Evolutionary conservation across 306 rosid species (phyloP).

Genomic region (Medicago truncatula): DNA sequence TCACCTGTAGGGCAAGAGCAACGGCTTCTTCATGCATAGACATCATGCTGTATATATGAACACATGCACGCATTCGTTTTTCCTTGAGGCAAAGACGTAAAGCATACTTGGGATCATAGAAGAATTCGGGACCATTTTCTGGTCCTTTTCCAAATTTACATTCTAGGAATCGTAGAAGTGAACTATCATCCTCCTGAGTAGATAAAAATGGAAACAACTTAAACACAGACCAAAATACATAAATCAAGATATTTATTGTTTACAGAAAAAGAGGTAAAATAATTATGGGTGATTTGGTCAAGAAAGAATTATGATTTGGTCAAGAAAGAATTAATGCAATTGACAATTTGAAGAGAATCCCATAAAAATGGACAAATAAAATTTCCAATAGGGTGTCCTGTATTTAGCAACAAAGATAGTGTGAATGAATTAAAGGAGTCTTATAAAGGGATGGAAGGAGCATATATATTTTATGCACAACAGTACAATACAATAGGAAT

Average conservation of each 20-base stretch:
- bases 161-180: conserved; percentile 88
- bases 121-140: conserved; percentile 91
- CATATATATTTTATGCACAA: neutral
- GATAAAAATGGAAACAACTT: conserved; percentile 43
- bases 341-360: neutral
- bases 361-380: neutral
- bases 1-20: conserved; percentile 97
- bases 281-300: neutral
- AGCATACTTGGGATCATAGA: conserved; percentile 98
- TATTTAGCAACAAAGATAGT: neutral
- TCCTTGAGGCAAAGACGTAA: conserved; percentile 97
- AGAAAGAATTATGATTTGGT: neutral
- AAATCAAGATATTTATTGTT: neutral
- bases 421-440: neutral
- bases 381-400: neutral
- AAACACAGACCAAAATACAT: neutral
- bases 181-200: conserved; percentile 90
- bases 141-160: conserved; percentile 95
- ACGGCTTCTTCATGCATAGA: conserved; percentile 99
- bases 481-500: conserved; percentile 37
- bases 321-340: neutral
- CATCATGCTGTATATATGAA: conserved; percentile 99
- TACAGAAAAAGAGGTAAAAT: neutral
- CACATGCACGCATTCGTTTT: conserved; percentile 98
- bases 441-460: neutral